Base-by-base conservation (phyloP, 805 yeast genomes). In the Limtongia smithiae region DNA sequence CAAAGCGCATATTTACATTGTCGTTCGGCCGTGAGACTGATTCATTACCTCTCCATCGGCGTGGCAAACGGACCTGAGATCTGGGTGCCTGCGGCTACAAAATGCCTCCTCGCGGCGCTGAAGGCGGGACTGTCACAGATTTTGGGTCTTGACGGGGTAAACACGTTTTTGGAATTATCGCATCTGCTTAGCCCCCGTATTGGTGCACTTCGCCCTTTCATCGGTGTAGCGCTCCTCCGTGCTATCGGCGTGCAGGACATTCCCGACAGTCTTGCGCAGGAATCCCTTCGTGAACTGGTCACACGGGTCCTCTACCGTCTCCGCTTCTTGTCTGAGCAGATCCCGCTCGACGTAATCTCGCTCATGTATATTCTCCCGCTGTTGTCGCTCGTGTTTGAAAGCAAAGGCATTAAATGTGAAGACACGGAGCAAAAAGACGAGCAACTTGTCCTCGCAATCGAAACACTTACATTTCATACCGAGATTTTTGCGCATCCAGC, bases 401-500 rank as follows among this genome's bases (percentile, higher is more conserved):
- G 74, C 39, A 93, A 94, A 51, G 82, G 80, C 48, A 67, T 58
- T 11, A 60, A 55, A 5, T 47, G 59, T 28, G 41, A 32, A 17
- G 48, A 51, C 27, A 94, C 86, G 27, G 91, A 87, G 47, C 95
- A 86, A n/a, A 89, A 85, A 62, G 96, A 90, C 65, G 97, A 89
- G 64, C 91, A 86, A 60, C 70, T 89, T 42, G 66, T 85, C 42
- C 70, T 91, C 49, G 84, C 58, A 2, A 46, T 54, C 32, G 58
- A 54, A 25, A 50, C 56, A 6, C 21, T 54, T 32, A 46, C 56
- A 5, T 46, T 51, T 2, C 90, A 85, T 60, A 76, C 82, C 20
- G 89, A 54, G 24, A 30, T 49, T 44, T 52, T 93, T 62, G 80
- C 76, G 57, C 82, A 83, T 61, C 73, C 74, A 0, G 65, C 78